Base-by-base conservation (phyloP, 177 flowering plant species). In the Vitis hybrid region DNA sequence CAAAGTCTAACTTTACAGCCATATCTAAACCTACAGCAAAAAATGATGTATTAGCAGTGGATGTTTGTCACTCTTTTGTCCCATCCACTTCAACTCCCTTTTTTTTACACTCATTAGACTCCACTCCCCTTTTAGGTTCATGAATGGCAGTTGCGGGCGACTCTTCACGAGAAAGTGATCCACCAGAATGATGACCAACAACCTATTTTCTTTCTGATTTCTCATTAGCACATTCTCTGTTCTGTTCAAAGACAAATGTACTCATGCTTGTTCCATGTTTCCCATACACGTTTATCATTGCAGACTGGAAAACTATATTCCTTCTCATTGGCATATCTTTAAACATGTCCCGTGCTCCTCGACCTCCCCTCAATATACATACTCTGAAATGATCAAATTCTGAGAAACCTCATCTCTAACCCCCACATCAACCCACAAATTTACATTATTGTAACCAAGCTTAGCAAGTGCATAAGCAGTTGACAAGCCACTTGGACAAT, bases 1-100 rank as follows among this genome's bases (percentile, higher is more conserved):
- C 99, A 83, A 95, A 93, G 26, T 79, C 90, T 70, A 89, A 70
- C 80, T 85, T 95, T 66, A 79, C 72, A 55, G 72, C 76, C 20
- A 16, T 22, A 58, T 84, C 88, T 48, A 83, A 51, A n/a, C 76
- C 80, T 20, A 70, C 79, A 75, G 84, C 68, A 34, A 39, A 55
- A 63, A 82, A 78, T 53, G 85, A 57, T 69, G 65, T 78, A 66
- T 77, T 84, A 14, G 79, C 77, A 61, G 68, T 52, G 7, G 75
- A 63, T 18, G 94, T 80, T n/a, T 68, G 73, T 60, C 74, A 77
- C 48, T 84, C 88, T 22, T 70, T 85, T 13, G 65, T 67, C 51
- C 72, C 83, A 55, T 77, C 84, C 22, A 71, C 82, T 73, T 81
- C 85, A 7, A 11, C 20, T 65, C 68, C 68, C 76, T 19, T 19